Percentiles rank a stretch among this genome's conserved stretches.
Conservation (phyloP, 164 flowering plant genomes). For the Piper betle region DNA sequence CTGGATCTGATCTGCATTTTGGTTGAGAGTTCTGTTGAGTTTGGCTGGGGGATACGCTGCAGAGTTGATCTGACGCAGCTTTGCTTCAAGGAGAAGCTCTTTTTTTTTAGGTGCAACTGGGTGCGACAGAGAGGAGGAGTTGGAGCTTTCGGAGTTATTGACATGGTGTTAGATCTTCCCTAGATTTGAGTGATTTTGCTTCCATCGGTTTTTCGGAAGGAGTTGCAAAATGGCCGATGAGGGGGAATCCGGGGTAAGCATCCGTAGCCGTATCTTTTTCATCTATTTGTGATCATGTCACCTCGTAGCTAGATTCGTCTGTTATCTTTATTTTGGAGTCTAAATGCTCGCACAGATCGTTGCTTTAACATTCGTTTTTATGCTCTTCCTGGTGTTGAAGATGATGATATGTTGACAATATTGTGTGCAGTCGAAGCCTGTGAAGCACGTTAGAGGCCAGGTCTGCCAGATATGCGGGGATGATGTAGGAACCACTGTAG, state of each 20-base stretch:
- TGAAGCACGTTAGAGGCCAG: slow-evolving; percentile 27
- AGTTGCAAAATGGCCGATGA: slow-evolving; percentile 12
- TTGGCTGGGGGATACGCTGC: neutral
- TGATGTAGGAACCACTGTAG: slow-evolving; percentile 25
- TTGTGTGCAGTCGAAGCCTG: slow-evolving; percentile 22
- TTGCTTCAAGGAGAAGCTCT: neutral
- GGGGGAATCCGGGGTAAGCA: slow-evolving; percentile 15
- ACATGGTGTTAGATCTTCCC: slow-evolving; percentile 1
- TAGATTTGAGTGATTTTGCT: neutral
- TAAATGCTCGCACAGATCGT: neutral
- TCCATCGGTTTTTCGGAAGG: neutral
- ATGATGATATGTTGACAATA: neutral
- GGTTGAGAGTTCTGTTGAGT: too few species aligned
- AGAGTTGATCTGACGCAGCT: neutral
- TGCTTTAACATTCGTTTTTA: neutral
- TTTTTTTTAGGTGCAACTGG: neutral
- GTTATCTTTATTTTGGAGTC: neutral
- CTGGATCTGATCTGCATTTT: too few species aligned
- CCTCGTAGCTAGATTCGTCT: neutral
- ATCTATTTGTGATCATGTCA: neutral
- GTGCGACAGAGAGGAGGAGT: neutral
- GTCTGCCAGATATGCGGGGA: slow-evolving; percentile 53
- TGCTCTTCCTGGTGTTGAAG: neutral
- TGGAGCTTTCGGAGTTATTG: neutral
- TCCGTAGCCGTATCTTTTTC: neutral